Conservation (phyloP, 805 yeast genomes). For the Cyberlindnera petersonii region DNA sequence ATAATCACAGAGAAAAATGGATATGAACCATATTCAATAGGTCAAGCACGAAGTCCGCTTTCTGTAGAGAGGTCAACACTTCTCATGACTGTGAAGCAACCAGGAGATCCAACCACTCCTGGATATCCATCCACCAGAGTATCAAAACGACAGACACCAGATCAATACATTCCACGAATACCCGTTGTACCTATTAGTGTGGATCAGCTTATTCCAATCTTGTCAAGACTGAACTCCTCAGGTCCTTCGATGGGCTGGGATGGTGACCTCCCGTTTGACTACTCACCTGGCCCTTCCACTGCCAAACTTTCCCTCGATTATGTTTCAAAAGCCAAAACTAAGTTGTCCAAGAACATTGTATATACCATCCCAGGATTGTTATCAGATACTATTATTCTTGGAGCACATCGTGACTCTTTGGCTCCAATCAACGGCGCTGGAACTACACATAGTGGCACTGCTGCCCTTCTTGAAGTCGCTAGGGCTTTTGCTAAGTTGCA, state of each 20-base stretch:
- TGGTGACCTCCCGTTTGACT: slow-evolving; percentile 42
- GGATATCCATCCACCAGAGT: slow-evolving; percentile 50
- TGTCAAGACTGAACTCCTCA: neutral
- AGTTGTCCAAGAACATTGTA: slow-evolving; percentile 45
- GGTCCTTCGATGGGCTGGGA: slow-evolving; percentile 24
- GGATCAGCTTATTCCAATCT: slow-evolving; percentile 30
- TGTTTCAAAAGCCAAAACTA: slow-evolving; percentile 38
- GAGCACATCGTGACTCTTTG: slow-evolving; percentile 52
- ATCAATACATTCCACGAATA: slow-evolving; percentile 43
- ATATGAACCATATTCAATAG: slow-evolving; percentile 53
- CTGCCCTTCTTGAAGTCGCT: slow-evolving; percentile 48
- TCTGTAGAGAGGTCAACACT: slow-evolving; percentile 62
- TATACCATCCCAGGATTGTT: slow-evolving; percentile 56
- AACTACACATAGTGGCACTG: slow-evolving; percentile 48
- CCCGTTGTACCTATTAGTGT: slow-evolving; percentile 52
- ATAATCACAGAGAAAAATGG: slow-evolving; percentile 54
- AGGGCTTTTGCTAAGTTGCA: slow-evolving; percentile 44
- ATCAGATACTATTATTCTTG: slow-evolving; percentile 51
- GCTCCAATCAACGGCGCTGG: slow-evolving; percentile 44
- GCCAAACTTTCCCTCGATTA: slow-evolving; percentile 37
- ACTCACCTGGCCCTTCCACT: slow-evolving; percentile 45
- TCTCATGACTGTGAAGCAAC: slow-evolving; percentile 51
- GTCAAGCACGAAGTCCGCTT: slow-evolving; percentile 61
- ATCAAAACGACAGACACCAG: slow-evolving; percentile 37
- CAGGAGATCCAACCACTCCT: slow-evolving; percentile 80